Evolutionary conservation across 2,329 filamentous ascomycete species (phyloP).

Genomic region (Dactylellina cionopaga): DNA sequence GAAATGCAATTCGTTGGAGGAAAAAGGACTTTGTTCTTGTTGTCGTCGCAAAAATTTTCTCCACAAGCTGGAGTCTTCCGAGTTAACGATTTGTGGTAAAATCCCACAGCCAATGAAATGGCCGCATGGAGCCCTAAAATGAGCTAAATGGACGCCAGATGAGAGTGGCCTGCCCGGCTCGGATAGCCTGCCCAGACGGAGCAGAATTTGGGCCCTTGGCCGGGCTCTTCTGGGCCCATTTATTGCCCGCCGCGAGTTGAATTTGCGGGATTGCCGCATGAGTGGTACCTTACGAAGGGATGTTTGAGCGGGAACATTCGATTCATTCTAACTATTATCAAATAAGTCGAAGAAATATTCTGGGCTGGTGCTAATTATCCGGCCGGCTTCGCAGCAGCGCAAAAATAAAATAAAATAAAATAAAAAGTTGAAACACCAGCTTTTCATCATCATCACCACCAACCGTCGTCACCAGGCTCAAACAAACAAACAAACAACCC

Average conservation of each 20-base stretch:
- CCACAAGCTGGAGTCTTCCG: background rate
- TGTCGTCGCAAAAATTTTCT: slow-evolving; percentile 5
- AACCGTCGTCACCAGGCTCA: too few species aligned
- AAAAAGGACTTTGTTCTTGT: too few species aligned
- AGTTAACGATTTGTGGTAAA: slow-evolving; percentile 19
- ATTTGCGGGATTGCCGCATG: slow-evolving; percentile 13
- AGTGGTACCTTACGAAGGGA: background rate
- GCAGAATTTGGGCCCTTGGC: slow-evolving; percentile 15
- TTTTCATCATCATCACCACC: slow-evolving; percentile 27
- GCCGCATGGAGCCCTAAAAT: slow-evolving; percentile 26
- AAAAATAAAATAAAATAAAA: too few species aligned
- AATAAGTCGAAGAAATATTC: too few species aligned
- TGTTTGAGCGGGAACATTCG: slow-evolving; percentile 33
- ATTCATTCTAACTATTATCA: too few species aligned
- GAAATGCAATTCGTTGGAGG: too few species aligned
- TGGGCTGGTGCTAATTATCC: slow-evolving; percentile 49
- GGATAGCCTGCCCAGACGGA: slow-evolving; percentile 50
- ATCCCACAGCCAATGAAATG: slow-evolving; percentile 23
- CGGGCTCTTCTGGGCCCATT: slow-evolving; percentile 21
- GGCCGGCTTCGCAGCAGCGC: slow-evolving; percentile 38
- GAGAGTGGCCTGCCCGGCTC: slow-evolving; percentile 42
- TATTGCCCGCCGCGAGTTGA: slow-evolving; percentile 2
- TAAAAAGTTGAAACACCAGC: slow-evolving; percentile 17
- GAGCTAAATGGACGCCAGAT: background rate
- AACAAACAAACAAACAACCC: too few species aligned